phyloP scores from a whole-genome alignment of 73 alveolate species.

The Tetrahymena malaccensis region DNA sequence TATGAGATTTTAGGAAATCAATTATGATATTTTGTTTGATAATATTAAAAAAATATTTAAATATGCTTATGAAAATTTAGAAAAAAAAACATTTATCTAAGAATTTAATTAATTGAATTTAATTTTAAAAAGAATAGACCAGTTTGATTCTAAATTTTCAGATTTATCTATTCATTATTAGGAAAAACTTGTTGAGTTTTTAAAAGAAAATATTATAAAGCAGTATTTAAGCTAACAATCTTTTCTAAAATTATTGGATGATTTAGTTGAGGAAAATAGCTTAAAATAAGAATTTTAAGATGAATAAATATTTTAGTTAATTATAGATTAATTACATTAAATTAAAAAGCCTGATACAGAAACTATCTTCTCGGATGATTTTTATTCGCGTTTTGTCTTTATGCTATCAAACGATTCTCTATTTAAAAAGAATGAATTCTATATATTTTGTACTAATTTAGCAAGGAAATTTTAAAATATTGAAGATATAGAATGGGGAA shows the following conservation, averaged over 20 bases:
- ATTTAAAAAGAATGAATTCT: not conserved
- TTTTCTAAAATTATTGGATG: not conserved
- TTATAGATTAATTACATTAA: not conserved
- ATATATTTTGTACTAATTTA: not conserved
- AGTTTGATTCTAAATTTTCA: not conserved
- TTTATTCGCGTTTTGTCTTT: not conserved
- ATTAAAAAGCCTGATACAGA: not conserved
- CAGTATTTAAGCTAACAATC: not conserved
- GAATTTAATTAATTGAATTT: not conserved
- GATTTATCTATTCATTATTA: not conserved
- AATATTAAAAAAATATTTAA: too few species aligned
- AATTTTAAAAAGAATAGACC: too few species aligned
- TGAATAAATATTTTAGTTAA: not conserved
- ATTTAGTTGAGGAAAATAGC: not conserved
- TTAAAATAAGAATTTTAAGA: not conserved
- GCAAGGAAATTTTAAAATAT: not conserved
- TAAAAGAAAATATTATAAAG: not conserved
- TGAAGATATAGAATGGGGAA: not conserved
- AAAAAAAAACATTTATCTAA: too few species aligned
- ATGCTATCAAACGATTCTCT: not conserved
- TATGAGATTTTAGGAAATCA: too few species aligned
- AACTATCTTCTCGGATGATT: not conserved
- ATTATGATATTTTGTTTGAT: not conserved
- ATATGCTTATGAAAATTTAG: not conserved
- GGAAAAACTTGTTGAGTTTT: not conserved